Base-by-base conservation (phyloP, 495 filamentous ascomycete species). In the Xylaria sp. region DNA sequence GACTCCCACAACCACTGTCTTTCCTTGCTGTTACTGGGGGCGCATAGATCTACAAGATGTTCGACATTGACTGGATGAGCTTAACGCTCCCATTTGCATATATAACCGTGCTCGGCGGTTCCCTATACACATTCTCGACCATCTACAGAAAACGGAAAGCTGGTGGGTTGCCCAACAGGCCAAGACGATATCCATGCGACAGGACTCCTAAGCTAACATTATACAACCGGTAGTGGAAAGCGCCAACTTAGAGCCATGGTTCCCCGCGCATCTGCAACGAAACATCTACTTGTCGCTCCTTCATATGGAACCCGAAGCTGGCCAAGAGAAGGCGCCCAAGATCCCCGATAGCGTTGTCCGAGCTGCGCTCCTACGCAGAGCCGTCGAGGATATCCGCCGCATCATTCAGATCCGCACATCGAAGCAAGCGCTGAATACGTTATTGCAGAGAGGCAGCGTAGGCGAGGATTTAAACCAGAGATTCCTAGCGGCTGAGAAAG, bases 381-480 rank as follows among this genome's bases (percentile, higher is more conserved):
- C 97, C 33, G 88, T 90, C 6, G 96, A 98, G 79, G 94, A 98
- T 79, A 96, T 99, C 78, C 86, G 90, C 74, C 90, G 96, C 69
- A 92, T 99, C 53, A 90, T 99, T 79, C 88, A 93, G 71, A 87
- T 99, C 70, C 88, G 94, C 70, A 90, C 85, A 58, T 90, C 93
- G 71, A 99, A 98, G 82, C 91, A 91, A 65, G 92, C 96, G 9
- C 86, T 97, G 76, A 89, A 91, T 72, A 89, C 89, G 63, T 83
- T 99, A 52, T 80, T 98, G 61, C 93, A 97, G 82, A 85, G 93
- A 55, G 97, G 97, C 1, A 95, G 92, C 79, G 94, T 99, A 1
- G 95, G 97, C 9, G 97, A 99, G 82, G 96, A 99, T 80, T 80
- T 98, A 52, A 98, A 94, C 92, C 96, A 98, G 83, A 86, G 96